These are phyloP conservation scores for Colletotrichum incanum DNA, from an alignment of 2,329 filamentous ascomycete genomes.

Conservation along the genomic window DNA sequence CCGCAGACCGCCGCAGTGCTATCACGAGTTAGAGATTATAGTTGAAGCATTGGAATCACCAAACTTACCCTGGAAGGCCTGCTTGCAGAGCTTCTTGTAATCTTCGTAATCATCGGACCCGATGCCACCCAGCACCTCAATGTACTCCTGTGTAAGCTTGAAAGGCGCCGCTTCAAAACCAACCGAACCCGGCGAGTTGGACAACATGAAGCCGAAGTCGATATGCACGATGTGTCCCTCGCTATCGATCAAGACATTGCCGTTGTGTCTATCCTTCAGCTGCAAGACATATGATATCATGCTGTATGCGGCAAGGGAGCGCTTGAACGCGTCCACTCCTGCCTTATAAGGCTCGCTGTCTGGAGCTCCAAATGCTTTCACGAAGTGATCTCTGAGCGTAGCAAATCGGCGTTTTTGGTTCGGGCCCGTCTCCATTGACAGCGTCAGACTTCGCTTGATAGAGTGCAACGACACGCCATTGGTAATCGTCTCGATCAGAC, in stretches of 20 bases:
- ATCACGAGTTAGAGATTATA: constrained; percentile 8
- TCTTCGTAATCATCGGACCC: constrained; percentile 79
- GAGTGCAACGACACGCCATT: constrained; percentile 91
- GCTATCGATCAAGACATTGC: constrained; percentile 88
- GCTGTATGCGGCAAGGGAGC: constrained; percentile 88
- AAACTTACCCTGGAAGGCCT: constrained; percentile 82
- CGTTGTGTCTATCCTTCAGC: constrained; percentile 89
- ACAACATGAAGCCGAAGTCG: constrained; percentile 92
- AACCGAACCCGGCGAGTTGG: constrained; percentile 87
- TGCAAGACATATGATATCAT: constrained; percentile 88
- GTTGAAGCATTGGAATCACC: neutral
- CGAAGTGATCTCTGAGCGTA: constrained; percentile 85
- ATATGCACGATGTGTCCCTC: constrained; percentile 91
- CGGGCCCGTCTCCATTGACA: constrained; percentile 78
- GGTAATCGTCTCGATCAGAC: constrained; percentile 89
- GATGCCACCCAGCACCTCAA: constrained; percentile 84
- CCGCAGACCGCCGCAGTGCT: constrained; percentile 84
- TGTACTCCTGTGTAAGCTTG: constrained; percentile 88
- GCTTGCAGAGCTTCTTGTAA: constrained; percentile 86
- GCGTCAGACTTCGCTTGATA: constrained; percentile 84
- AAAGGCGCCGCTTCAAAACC: constrained; percentile 91
- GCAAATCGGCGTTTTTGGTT: constrained; percentile 82
- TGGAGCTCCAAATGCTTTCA: constrained; percentile 82
- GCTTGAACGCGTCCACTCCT: constrained; percentile 84
- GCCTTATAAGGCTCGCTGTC: constrained; percentile 79